Evolutionary conservation across 2,329 filamentous ascomycete species (phyloP).

Genomic region (Aspergillus niger): DNA sequence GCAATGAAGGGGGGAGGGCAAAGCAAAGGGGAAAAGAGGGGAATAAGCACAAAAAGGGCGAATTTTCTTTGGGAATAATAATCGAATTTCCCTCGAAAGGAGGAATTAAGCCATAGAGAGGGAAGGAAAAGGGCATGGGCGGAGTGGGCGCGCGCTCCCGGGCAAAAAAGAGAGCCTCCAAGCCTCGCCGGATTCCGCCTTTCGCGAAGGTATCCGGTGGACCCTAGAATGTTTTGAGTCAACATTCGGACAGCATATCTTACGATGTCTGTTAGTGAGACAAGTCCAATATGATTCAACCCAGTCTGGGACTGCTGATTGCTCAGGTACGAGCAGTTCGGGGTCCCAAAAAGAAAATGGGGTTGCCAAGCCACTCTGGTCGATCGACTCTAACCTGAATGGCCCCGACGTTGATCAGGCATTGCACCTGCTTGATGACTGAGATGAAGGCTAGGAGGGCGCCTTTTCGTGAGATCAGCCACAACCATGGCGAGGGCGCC

Average conservation of each 20-base stretch:
- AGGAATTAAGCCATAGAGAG: neutral
- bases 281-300: conserved; percentile 12
- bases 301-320: conserved; percentile 1
- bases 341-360: conserved; percentile 4
- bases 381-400: conserved; percentile 10
- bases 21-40: neutral
- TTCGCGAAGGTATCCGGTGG: conserved; percentile 8
- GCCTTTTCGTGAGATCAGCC: conserved; percentile 8
- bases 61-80: neutral
- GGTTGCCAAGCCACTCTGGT: conserved; percentile 8
- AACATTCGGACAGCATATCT: conserved; percentile 12
- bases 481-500: conserved; percentile 5
- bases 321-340: neutral
- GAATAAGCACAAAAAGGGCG: neutral
- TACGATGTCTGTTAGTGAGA: conserved; percentile 8
- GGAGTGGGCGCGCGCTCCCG: conserved; percentile 7
- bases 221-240: conserved; percentile 10
- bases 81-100: neutral
- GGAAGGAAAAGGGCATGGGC: neutral
- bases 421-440: conserved; percentile 7
- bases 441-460: conserved; percentile 5
- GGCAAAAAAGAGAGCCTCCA: conserved; percentile 13
- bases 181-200: conserved; percentile 15
- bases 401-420: conserved; percentile 8
- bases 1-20: neutral